Percentiles rank a stretch among this genome's conserved stretches.
Conservation (phyloP, 106 monocot species). For the Narthecium ossifragum region DNA sequence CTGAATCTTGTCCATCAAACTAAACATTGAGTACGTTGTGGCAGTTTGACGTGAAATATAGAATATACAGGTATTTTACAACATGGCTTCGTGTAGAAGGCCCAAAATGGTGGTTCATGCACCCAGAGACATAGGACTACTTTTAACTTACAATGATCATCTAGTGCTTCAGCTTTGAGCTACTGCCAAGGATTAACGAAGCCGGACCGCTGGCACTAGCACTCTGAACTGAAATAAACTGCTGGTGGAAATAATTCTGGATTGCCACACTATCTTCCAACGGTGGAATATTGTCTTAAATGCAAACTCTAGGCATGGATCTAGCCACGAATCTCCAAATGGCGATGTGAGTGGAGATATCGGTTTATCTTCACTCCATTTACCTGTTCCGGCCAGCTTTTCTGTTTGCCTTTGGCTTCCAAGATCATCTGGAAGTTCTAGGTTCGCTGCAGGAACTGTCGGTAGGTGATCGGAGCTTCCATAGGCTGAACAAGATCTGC, state of each 20-base stretch:
- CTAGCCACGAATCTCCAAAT: constrained; percentile 53
- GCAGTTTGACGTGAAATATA: neutral
- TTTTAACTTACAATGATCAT: neutral
- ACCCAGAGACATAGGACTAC: neutral
- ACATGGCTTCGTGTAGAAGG: neutral
- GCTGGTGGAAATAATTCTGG: constrained; percentile 21
- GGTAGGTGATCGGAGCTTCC: too few species aligned
- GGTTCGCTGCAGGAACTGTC: too few species aligned
- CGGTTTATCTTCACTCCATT: neutral
- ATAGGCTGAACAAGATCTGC: too few species aligned
- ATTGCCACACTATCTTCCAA: constrained; percentile 23
- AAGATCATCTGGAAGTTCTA: too few species aligned
- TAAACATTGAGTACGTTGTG: neutral
- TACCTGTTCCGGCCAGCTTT: neutral
- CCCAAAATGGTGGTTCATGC: neutral
- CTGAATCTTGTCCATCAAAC: neutral
- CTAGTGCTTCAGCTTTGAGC: neutral
- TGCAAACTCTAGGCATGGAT: constrained; percentile 71
- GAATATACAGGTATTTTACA: neutral
- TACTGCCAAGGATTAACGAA: neutral
- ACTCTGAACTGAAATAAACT: constrained; percentile 4
- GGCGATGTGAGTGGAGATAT: constrained; percentile 5
- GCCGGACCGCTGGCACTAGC: neutral
- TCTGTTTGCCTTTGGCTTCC: too few species aligned
- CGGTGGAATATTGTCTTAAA: constrained; percentile 54